Conservation (phyloP, 2,329 filamentous ascomycete species). For the Aspergillus phoenicis region DNA sequence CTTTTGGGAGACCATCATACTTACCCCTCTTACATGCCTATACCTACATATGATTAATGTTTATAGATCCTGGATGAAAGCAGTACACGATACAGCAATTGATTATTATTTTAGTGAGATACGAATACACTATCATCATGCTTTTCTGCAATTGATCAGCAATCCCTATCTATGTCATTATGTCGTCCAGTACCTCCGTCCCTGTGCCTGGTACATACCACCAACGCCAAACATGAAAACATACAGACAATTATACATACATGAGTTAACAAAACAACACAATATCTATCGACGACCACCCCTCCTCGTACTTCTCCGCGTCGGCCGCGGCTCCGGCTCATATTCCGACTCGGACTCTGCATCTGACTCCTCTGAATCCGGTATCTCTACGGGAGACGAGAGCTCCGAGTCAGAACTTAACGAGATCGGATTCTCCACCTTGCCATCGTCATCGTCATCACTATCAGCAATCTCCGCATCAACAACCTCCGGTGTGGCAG, state of each 20-base stretch:
- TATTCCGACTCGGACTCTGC: conserved; percentile 11
- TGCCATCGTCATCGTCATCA: conserved; percentile 7
- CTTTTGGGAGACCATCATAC: neutral
- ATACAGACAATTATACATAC: neutral
- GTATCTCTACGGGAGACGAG: neutral
- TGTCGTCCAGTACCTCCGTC: neutral
- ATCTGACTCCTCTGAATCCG: conserved; percentile 13
- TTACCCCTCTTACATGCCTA: neutral
- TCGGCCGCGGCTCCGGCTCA: conserved; percentile 9
- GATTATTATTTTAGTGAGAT: neutral
- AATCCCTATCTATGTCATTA: neutral
- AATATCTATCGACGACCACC: conserved; percentile 8
- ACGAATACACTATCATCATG: neutral
- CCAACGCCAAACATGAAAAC: neutral
- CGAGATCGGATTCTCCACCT: conserved; percentile 11
- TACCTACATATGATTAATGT: neutral
- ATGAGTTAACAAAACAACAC: neutral
- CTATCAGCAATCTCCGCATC: neutral
- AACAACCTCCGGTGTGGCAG: neutral
- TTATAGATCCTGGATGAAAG: neutral
- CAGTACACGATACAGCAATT: neutral
- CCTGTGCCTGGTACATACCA: neutral
- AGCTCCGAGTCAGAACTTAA: conserved; percentile 4
- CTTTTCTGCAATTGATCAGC: neutral
- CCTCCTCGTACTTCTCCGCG: conserved; percentile 29